Conservation (phyloP, 805 yeast species). For the Saccharomycopsis sp. region DNA sequence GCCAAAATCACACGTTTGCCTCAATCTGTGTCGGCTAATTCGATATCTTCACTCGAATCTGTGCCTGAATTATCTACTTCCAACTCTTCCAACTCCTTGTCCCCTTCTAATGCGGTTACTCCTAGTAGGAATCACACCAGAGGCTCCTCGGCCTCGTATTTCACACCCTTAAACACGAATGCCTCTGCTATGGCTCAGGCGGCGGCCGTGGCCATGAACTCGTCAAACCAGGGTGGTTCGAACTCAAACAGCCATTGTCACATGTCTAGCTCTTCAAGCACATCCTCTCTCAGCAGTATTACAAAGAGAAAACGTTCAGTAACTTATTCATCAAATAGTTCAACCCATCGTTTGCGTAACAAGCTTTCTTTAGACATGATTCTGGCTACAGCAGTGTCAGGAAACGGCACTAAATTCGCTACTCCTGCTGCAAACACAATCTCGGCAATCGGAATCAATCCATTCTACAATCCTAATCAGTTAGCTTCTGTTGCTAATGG, state of each 20-base stretch:
- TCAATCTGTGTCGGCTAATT: constrained; percentile 13
- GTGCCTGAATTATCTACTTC: constrained; percentile 18
- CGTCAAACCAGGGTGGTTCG: background rate
- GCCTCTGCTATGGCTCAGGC: constrained; percentile 1
- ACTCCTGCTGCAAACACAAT: background rate
- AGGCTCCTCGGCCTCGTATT: constrained; percentile 14
- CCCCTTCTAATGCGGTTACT: background rate
- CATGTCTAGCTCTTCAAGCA: constrained; percentile 3
- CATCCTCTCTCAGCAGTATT: background rate
- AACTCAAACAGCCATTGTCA: background rate
- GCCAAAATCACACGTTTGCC: constrained; percentile 12
- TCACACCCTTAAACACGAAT: constrained; percentile 14
- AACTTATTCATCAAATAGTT: constrained; percentile 6
- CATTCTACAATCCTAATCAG: constrained; percentile 15
- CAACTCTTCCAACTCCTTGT: constrained; percentile 4
- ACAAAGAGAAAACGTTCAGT: constrained; percentile 4
- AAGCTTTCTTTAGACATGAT: background rate
- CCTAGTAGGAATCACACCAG: constrained; percentile 10
- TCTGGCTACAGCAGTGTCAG: background rate
- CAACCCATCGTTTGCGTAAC: constrained; percentile 1
- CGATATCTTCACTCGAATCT: constrained; percentile 15
- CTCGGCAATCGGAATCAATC: constrained; percentile 10
- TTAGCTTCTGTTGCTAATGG: background rate
- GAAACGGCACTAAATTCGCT: background rate
- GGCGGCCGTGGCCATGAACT: constrained; percentile 5